phyloP scores from a whole-genome alignment of 1,284 basidiomycete genomes.

The Ceratobasidium theobromae region DNA sequence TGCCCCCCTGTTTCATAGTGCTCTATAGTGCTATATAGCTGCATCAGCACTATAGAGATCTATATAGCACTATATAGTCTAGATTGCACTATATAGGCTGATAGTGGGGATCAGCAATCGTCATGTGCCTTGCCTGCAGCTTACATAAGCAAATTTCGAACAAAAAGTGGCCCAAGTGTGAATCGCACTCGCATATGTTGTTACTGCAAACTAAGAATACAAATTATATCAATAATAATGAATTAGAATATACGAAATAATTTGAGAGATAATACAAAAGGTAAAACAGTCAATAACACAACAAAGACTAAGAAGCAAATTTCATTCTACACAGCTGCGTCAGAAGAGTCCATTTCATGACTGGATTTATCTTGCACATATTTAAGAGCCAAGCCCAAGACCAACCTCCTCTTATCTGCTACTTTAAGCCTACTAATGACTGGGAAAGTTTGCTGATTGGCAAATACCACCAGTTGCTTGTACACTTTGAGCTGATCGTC shows the following conservation, averaged over 20 bases:
- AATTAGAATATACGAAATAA: background rate
- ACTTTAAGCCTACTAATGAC: background rate
- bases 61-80: too few species aligned
- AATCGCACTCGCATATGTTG: background rate
- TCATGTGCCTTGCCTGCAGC: background rate
- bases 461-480: background rate
- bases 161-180: background rate
- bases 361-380: constrained; percentile 1
- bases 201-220: background rate
- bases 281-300: background rate
- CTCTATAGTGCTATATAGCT: too few species aligned
- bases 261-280: background rate
- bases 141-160: constrained; percentile 23
- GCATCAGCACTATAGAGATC: too few species aligned
- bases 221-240: background rate
- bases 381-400: background rate
- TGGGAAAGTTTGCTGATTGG: background rate
- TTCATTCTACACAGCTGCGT: background rate
- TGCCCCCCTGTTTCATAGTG: too few species aligned
- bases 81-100: too few species aligned
- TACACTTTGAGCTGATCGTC: constrained; percentile 8
- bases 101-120: background rate
- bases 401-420: background rate
- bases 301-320: background rate
- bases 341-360: background rate